These are phyloP conservation scores for Trifolium repens DNA, from an alignment of 306 rosid species.

Conservation along the genomic window DNA sequence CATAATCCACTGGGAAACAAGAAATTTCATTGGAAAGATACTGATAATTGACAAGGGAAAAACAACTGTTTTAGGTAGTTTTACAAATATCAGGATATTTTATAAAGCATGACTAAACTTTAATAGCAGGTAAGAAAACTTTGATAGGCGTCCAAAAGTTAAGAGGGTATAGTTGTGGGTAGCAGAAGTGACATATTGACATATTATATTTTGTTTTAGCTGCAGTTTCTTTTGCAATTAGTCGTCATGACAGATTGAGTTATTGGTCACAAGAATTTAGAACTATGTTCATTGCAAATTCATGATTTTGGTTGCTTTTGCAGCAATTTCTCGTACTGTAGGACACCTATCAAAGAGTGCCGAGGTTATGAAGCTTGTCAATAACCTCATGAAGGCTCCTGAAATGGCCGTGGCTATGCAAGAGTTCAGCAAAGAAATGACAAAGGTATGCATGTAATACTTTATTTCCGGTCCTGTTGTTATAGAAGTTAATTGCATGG, in stretches of 20 bases:
- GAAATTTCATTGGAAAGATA: background rate
- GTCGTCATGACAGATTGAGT: slow-evolving; percentile 2
- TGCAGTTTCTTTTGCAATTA: slow-evolving; percentile 19
- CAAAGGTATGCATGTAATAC: slow-evolving; percentile 65
- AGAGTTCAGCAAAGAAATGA: slow-evolving; percentile 98
- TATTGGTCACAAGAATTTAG: background rate
- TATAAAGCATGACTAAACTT: slow-evolving; percentile 5
- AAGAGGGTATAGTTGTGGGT: too few relatives aligned
- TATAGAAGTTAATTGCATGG: slow-evolving; percentile 15
- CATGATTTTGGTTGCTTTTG: slow-evolving; percentile 29
- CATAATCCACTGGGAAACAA: background rate
- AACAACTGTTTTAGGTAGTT: too few relatives aligned
- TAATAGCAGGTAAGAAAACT: slow-evolving; percentile 2
- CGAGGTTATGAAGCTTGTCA: slow-evolving; percentile 96
- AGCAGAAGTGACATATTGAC: too few relatives aligned
- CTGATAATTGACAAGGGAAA: too few relatives aligned
- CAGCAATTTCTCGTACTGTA: slow-evolving; percentile 79
- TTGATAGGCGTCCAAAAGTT: background rate
- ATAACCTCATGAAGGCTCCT: slow-evolving; percentile 97
- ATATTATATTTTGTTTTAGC: slow-evolving; percentile 11
- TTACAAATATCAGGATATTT: background rate
- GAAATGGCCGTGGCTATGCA: slow-evolving; percentile 95
- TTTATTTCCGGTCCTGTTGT: background rate
- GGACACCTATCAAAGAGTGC: slow-evolving; percentile 99
- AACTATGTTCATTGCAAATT: slow-evolving; percentile 13